Conservation (phyloP, 2,329 filamentous ascomycete genomes). For the Fusarium globosum region DNA sequence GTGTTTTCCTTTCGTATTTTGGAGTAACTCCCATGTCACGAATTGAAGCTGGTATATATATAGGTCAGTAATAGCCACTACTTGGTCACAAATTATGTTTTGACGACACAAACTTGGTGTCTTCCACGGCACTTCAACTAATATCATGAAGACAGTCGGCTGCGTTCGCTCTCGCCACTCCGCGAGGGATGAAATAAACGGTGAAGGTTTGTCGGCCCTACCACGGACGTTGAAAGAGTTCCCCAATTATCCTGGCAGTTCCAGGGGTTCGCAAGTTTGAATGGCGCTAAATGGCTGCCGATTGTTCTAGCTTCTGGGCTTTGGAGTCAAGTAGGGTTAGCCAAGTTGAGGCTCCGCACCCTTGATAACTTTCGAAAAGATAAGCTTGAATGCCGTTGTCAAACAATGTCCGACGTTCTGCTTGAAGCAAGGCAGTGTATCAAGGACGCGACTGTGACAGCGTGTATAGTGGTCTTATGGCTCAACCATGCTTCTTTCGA, state of each 20-base stretch:
- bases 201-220: constrained; percentile 30
- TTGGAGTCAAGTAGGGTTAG: constrained; percentile 22
- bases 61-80: neutral
- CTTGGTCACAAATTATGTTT: neutral
- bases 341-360: constrained; percentile 26
- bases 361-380: neutral
- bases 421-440: neutral
- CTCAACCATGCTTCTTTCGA: neutral
- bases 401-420: neutral
- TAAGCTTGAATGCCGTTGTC: constrained; percentile 8
- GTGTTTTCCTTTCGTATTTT: constrained; percentile 1
- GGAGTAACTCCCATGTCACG: constrained; percentile 13
- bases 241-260: constrained; percentile 23
- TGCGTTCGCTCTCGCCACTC: neutral
- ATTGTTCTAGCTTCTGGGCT: constrained; percentile 27
- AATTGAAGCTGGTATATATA: neutral
- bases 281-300: constrained; percentile 28
- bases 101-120: neutral
- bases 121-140: neutral
- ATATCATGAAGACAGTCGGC: neutral
- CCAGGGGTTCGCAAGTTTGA: constrained; percentile 23
- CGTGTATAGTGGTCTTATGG: neutral
- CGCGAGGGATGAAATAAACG: constrained; percentile 11
- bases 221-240: constrained; percentile 23
- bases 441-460: neutral